Conservation (phyloP, 306 rosid genomes). For the Vicia villosa region DNA sequence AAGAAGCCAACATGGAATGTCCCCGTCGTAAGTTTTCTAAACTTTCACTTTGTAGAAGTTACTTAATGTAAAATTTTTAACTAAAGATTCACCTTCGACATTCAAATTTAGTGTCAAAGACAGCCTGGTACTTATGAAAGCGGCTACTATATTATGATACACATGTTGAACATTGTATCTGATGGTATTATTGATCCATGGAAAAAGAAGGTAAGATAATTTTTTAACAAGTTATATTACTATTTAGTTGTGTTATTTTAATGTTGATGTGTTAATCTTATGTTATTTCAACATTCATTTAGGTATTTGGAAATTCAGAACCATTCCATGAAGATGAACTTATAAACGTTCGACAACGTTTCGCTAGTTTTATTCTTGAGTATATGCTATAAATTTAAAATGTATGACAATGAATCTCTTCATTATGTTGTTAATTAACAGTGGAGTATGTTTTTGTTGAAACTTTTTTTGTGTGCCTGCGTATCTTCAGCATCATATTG, state of each 20-base stretch:
- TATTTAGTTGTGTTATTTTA: not conserved
- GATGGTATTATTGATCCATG: no score
- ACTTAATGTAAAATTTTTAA: not conserved
- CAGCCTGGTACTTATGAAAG: not conserved
- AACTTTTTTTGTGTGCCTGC: constrained; percentile 12
- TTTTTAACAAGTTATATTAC: not conserved
- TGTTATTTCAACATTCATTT: not conserved
- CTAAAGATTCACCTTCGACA: not conserved
- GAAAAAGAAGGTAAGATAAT: not conserved
- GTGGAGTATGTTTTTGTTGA: constrained; percentile 27
- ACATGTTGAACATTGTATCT: no score
- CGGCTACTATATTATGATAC: no score
- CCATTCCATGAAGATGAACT: not conserved
- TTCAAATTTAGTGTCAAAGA: constrained; percentile 12
- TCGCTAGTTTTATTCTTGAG: not conserved
- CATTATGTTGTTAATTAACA: constrained; percentile 28
- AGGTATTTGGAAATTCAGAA: not conserved
- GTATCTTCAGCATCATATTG: constrained; percentile 4
- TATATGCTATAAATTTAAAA: not conserved
- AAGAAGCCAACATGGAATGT: constrained; percentile 9
- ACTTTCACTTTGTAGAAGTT: not conserved
- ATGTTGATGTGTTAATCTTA: not conserved
- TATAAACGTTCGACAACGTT: not conserved
- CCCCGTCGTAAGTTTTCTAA: not conserved
- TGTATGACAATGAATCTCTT: constrained; percentile 34